phyloP scores from a whole-genome alignment of 371 early-diverging fungal species.

The Mucor racemosus region DNA sequence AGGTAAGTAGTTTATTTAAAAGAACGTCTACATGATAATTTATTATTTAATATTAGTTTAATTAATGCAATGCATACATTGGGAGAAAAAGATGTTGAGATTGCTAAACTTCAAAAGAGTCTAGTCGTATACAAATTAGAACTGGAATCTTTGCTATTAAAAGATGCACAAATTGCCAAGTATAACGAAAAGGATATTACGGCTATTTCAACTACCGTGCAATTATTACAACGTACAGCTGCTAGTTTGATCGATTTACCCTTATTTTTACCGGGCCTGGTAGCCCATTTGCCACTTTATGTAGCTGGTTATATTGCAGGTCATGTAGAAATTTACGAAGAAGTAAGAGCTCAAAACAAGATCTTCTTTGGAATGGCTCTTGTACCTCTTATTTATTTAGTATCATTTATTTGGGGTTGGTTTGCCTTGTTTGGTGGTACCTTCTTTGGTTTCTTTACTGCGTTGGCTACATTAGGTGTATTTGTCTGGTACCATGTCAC shows the following conservation, averaged over 20 bases:
- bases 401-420: slow-evolving; percentile 52
- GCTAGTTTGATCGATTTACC: slow-evolving; percentile 54
- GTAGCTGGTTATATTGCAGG: slow-evolving; percentile 55
- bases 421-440: slow-evolving; percentile 42
- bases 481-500: slow-evolving; percentile 58
- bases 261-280: slow-evolving; percentile 56
- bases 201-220: slow-evolving; percentile 41
- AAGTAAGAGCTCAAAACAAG: slow-evolving; percentile 63
- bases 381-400: slow-evolving; percentile 48
- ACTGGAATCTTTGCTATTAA: slow-evolving; percentile 38
- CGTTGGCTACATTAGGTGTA: slow-evolving; percentile 40
- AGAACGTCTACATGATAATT: background rate
- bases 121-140: slow-evolving; percentile 50
- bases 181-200: slow-evolving; percentile 55
- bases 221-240: slow-evolving; percentile 44
- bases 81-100: slow-evolving; percentile 32
- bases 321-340: slow-evolving; percentile 56
- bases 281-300: slow-evolving; percentile 61
- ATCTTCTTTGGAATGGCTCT: slow-evolving; percentile 49
- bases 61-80: slow-evolving; percentile 45
- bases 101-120: slow-evolving; percentile 43
- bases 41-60: slow-evolving; percentile 30
- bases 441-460: slow-evolving; percentile 49
- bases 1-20: slow-evolving; percentile 32
- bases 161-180: slow-evolving; percentile 52